Base-by-base conservation (phyloP, 225 moss, liverwort and hornwort genomes). In the Lunularia cruciata region DNA sequence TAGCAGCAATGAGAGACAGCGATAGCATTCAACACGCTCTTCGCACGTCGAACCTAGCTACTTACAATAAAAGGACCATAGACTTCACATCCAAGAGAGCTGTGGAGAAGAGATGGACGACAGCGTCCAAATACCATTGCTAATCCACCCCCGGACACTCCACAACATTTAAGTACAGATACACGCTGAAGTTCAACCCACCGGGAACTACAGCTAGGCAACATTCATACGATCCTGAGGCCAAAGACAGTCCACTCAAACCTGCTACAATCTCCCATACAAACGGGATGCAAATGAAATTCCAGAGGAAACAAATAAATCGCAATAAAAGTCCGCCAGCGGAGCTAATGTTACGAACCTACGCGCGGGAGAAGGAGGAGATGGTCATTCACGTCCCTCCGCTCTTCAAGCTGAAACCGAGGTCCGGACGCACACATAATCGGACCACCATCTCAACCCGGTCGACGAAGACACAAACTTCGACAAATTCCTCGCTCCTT, bases 311-410 rank as follows among this genome's bases (percentile, higher is more conserved):
- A 0, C 3, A 61, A 40, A 64, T 25, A 22, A 46, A 30, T 28
- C 23, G 18, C n/a, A 39, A 32, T 22, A 36, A 38, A 11, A 38
- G 32, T 27, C 6, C 46, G 7, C 12, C 25, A 6, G 14, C 12
- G 16, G 15, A 30, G 28, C 6, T 1, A 47, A 15, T 45, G 2
- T 6, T 13, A 14, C 46, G 22, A 16, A 30, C 65, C 31, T 47
- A 46, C 51, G 49, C 34, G 51, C 49, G 10, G 48, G 2, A 67
- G 33, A 34, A 23, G 3, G 33, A 47, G n/a, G 25, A 19, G 15
- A 33, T 49, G n/a, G 33, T 67, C 51, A 67, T 67, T 67, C 67
- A 67, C 34, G 33, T 66, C 35, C 13, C 33, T 35, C 9, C n/a
- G 23, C 49, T 35, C 34, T 23, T 35, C 49, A 36, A 33, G 16